Evolutionary conservation across 495 filamentous ascomycete species (phyloP).

Genomic region (Hypoxylon rickii): DNA sequence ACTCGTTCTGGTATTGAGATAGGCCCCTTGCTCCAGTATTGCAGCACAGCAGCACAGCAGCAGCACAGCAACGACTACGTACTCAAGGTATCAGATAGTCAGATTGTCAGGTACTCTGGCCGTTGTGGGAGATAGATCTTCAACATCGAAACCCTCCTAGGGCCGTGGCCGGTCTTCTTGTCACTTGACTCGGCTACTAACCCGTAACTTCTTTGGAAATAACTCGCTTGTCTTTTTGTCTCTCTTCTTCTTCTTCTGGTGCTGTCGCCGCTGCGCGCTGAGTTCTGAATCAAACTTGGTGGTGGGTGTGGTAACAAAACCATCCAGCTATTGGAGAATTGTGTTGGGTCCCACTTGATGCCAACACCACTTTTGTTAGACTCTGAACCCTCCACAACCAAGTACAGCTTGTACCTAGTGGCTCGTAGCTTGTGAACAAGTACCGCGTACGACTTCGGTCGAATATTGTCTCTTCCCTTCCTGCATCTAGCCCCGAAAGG

Average conservation of each 20-base stretch:
- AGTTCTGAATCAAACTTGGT: slow-evolving; percentile 18
- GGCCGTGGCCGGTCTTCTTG: slow-evolving; percentile 21
- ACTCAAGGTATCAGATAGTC: no score
- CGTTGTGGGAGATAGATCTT: slow-evolving; percentile 17
- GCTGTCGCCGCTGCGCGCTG: background rate
- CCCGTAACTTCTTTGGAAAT: no score
- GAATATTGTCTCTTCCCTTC: slow-evolving; percentile 29
- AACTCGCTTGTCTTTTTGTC: slow-evolving; percentile 9
- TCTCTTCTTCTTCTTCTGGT: slow-evolving; percentile 7
- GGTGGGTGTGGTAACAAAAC: slow-evolving; percentile 33
- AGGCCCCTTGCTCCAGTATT: slow-evolving; percentile 26
- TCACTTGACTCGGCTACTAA: slow-evolving; percentile 28
- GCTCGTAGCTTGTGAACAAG: slow-evolving; percentile 20
- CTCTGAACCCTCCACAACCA: slow-evolving; percentile 19
- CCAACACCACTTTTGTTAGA: slow-evolving; percentile 33
- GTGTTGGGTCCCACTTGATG: slow-evolving; percentile 23
- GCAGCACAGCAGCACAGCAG: no score
- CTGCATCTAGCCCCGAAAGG: slow-evolving; percentile 28
- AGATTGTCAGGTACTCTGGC: no score
- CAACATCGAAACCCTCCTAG: slow-evolving; percentile 29
- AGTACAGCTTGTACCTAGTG: no score
- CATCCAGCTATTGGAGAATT: slow-evolving; percentile 34
- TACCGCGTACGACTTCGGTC: slow-evolving; percentile 37
- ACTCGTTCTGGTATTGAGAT: slow-evolving; percentile 30
- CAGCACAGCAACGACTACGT: no score